Conservation (phyloP, 2,329 filamentous ascomycete species). For the Ceratocystis diversiconidia region DNA sequence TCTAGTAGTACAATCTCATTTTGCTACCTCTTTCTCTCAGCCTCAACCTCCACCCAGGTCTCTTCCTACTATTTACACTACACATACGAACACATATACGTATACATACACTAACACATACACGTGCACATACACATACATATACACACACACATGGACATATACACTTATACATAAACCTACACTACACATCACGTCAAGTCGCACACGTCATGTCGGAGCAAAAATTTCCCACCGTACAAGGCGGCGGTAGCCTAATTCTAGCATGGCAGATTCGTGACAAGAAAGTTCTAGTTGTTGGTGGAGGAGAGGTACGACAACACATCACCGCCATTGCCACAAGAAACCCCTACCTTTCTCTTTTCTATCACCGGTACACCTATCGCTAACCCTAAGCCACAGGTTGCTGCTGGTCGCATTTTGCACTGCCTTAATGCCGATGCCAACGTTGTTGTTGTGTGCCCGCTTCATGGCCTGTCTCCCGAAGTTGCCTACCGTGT, state of each 20-base stretch:
- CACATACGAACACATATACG: no score
- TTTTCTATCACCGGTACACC: neutral
- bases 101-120: no score
- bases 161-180: no score
- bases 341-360: neutral
- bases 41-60: no score
- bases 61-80: no score
- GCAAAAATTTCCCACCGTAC: constrained; percentile 55
- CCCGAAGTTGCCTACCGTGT: constrained; percentile 77
- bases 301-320: constrained; percentile 68
- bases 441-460: constrained; percentile 74
- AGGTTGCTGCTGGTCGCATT: constrained; percentile 94
- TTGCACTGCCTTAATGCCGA: constrained; percentile 91
- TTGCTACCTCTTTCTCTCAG: no score
- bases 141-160: no score
- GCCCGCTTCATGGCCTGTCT: constrained; percentile 66
- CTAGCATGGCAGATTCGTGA: constrained; percentile 88
- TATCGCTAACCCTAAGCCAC: constrained; percentile 18
- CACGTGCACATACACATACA: no score
- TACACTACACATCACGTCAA: no score
- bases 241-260: constrained; percentile 85
- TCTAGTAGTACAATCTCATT: no score
- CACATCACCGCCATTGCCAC: neutral
- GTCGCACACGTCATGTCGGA: constrained; percentile 17
- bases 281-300: constrained; percentile 82